These are phyloP conservation scores for Colletotrichum spaethianum DNA, from an alignment of 2,329 filamentous ascomycete species.

Conservation along the genomic window DNA sequence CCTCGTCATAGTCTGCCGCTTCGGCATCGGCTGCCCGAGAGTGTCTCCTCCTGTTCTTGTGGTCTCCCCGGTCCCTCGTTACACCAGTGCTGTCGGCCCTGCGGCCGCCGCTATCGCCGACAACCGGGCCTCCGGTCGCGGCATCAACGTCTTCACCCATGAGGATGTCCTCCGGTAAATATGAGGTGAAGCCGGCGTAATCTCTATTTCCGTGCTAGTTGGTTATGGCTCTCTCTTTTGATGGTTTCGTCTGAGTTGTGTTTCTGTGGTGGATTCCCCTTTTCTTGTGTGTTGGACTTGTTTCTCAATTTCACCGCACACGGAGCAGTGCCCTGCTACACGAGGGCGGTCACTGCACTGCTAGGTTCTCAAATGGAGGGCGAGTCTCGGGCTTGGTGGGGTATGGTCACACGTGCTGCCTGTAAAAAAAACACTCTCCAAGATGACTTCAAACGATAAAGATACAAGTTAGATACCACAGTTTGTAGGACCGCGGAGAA, in stretches of 20 bases:
- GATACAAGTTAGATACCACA: neutral
- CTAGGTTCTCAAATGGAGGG: neutral
- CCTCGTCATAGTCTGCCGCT: constrained; percentile 28
- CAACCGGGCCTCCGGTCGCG: constrained; percentile 20
- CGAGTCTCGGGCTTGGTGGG: constrained; percentile 1
- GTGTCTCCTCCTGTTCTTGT: constrained; percentile 24
- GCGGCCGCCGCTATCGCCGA: constrained; percentile 30
- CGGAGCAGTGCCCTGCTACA: neutral
- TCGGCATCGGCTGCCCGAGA: constrained; percentile 15
- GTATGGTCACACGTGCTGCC: constrained; percentile 14
- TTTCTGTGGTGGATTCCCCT: too few relatives aligned
- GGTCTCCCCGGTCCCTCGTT: constrained; percentile 16
- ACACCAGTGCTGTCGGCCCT: constrained; percentile 7
- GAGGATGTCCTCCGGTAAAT: neutral
- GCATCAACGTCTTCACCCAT: constrained; percentile 37
- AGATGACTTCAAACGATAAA: neutral
- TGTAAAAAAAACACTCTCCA: neutral
- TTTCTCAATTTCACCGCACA: neutral
- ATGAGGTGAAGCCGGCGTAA: neutral
- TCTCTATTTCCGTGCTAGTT: neutral
- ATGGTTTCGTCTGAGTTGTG: neutral
- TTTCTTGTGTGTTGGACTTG: neutral
- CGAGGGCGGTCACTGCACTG: constrained; percentile 2
- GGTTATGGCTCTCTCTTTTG: neutral
- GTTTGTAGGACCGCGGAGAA: neutral